Conservation (phyloP, 2,329 filamentous ascomycete species). For the Ampelomyces quisqualis region DNA sequence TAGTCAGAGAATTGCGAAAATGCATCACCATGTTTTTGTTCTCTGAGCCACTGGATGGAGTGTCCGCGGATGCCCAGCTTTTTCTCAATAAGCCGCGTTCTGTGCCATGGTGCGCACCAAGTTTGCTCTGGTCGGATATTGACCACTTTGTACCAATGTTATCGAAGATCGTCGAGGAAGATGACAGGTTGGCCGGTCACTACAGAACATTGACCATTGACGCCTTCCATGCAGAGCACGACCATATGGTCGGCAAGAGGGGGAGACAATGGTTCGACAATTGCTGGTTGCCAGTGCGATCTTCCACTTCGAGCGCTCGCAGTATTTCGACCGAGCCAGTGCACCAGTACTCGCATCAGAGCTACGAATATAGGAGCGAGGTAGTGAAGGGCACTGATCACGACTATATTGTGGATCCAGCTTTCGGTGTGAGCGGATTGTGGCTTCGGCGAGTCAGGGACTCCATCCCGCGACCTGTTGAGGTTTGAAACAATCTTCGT, state of each 20-base stretch:
- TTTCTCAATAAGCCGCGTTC: conserved; percentile 27
- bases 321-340: not conserved
- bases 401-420: conserved; percentile 31
- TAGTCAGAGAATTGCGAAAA: conserved; percentile 26
- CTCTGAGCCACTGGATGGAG: conserved; percentile 30
- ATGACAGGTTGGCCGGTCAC: conserved; percentile 4
- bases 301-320: not conserved
- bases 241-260: conserved; percentile 33
- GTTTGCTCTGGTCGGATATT: conserved; percentile 26
- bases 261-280: conserved; percentile 31
- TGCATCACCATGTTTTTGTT: conserved; percentile 28
- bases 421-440: conserved; percentile 22
- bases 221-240: conserved; percentile 31
- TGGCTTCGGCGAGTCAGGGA: conserved; percentile 32
- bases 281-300: conserved; percentile 19
- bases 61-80: conserved; percentile 30
- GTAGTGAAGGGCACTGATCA: conserved; percentile 26
- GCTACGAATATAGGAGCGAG: conserved; percentile 21
- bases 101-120: conserved; percentile 24
- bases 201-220: conserved; percentile 24
- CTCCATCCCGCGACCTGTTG: conserved; percentile 11
- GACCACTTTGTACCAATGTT: conserved; percentile 28
- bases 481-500: no score
- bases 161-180: conserved; percentile 20
- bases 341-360: conserved; percentile 1